Base-by-base conservation (phyloP, 1,139 yeast genomes). In the Hyphopichia pseudoburtonii region DNA sequence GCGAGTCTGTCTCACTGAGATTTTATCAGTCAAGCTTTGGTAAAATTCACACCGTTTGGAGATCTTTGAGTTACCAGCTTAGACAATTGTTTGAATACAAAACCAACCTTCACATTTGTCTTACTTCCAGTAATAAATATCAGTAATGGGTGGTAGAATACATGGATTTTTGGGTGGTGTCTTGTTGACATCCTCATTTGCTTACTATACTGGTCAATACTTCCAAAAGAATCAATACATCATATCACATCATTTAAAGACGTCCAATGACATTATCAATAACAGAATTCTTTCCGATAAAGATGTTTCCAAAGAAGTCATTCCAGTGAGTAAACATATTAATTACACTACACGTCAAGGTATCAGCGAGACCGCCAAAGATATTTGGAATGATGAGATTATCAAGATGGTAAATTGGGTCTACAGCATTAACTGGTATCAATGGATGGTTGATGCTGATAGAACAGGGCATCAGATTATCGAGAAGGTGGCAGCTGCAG, bases 341-440 rank as follows among this genome's bases (percentile, higher is more conserved):
- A 41, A 40, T 15, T 38, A 44, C 17, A 50, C 53, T 14, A 39
- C 44, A n/a, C 51, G 70, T 27, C 54, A 56, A 3, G 51, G 56
- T 27, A 40, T 79, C 30, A 52, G 52, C 9, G 92, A 87, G 57
- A 82, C 90, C 0, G 69, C 77, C 44, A 86, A 82, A 50, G 95
- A 87, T 52, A 70, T 86, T 33, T 87, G 96, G 96, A 84, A 87
- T 52, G 81, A 78, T 37, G 94, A 86, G 55, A 75, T 87, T 36
- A 72, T 83, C 45, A 71, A 67, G 34, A 74, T 76, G 47, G 88
- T 82, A 18, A 81, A 81, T 48, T 83, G 87, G 81, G 47, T 79
- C 4, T 82, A 81, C 52, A 60, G 79, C 17, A 64, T 79, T 36
- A 70, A 75, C 54, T 71, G 80, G 76, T 72, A 71, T 47, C 62